Evolutionary conservation across 1,284 basidiomycete species (phyloP).

Genomic region (Vanrija sp.): DNA sequence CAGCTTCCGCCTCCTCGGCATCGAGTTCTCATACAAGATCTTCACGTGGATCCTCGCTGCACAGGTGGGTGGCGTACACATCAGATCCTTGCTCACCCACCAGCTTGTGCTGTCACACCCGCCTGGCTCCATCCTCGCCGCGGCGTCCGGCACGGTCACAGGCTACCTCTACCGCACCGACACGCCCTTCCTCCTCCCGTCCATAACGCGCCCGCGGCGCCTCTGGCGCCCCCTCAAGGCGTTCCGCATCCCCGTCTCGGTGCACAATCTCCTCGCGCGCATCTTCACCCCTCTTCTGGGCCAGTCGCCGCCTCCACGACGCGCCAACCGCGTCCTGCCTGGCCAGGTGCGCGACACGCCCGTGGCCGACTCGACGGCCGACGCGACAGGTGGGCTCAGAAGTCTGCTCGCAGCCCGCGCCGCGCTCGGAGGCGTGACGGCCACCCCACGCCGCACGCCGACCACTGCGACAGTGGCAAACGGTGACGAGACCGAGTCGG

Average conservation of each 20-base stretch:
- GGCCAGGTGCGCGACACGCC: slow-evolving; percentile 46
- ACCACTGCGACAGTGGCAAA: background rate
- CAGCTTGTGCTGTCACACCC: slow-evolving; percentile 66
- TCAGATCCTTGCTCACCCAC: background rate
- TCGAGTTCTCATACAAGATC: slow-evolving; percentile 70
- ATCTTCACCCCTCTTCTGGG: slow-evolving; percentile 64
- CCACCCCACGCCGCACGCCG: background rate
- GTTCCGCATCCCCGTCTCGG: slow-evolving; percentile 63
- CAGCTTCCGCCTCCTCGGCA: slow-evolving; percentile 66
- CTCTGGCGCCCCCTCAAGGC: slow-evolving; percentile 55
- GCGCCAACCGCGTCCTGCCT: slow-evolving; percentile 60
- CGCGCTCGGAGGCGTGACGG: slow-evolving; percentile 10
- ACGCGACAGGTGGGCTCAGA: slow-evolving; percentile 36
- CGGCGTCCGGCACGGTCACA: slow-evolving; percentile 61
- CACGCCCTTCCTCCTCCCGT: slow-evolving; percentile 52
- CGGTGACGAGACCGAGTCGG: slow-evolving; percentile 5
- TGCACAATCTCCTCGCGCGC: slow-evolving; percentile 56
- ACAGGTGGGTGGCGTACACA: slow-evolving; percentile 54
- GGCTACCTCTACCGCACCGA: slow-evolving; percentile 78
- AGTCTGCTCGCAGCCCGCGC: slow-evolving; percentile 15
- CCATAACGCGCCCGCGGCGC: slow-evolving; percentile 25
- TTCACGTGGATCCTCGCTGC: slow-evolving; percentile 64
- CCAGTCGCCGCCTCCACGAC: slow-evolving; percentile 56
- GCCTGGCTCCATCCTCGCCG: slow-evolving; percentile 61
- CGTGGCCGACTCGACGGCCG: background rate